Percentiles rank a stretch among this genome's conserved stretches.
Evolutionary conservation across 2,329 filamentous ascomycete species (phyloP).

Genomic region (Tolypocladium guangdongense): DNA sequence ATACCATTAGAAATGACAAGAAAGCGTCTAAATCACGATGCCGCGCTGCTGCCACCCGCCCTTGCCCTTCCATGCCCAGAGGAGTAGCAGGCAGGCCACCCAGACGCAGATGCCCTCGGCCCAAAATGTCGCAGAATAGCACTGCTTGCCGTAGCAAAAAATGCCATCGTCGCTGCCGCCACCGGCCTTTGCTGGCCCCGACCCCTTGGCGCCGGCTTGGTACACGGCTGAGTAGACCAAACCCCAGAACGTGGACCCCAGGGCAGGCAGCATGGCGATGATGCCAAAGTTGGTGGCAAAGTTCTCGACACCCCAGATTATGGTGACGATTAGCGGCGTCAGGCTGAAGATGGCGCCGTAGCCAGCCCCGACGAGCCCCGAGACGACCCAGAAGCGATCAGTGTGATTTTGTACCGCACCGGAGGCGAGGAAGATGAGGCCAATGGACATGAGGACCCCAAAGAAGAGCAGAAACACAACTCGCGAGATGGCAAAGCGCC

Average conservation of each 20-base stretch:
- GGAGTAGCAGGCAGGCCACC: slow-evolving; percentile 60
- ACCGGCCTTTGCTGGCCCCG: slow-evolving; percentile 15
- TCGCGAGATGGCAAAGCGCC: slow-evolving; percentile 57
- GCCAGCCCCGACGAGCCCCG: slow-evolving; percentile 73
- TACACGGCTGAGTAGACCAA: slow-evolving; percentile 78
- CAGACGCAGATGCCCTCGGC: slow-evolving; percentile 73
- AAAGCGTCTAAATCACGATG: slow-evolving; percentile 45
- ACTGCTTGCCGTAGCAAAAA: slow-evolving; percentile 71
- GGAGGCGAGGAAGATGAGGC: slow-evolving; percentile 67
- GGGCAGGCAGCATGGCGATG: slow-evolving; percentile 80
- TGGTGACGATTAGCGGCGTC: slow-evolving; percentile 84
- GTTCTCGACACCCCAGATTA: slow-evolving; percentile 97
- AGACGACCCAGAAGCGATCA: slow-evolving; percentile 76
- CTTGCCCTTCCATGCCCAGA: slow-evolving; percentile 72
- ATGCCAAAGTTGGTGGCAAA: slow-evolving; percentile 98
- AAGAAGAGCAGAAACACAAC: slow-evolving; percentile 70
- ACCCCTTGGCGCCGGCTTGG: slow-evolving; percentile 49
- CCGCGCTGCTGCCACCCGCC: slow-evolving; percentile 67
- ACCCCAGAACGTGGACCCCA: slow-evolving; percentile 84
- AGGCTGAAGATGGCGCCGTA: slow-evolving; percentile 89
- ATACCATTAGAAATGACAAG: too few relatives aligned
- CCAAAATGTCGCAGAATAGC: slow-evolving; percentile 79
- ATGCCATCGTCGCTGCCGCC: slow-evolving; percentile 31
- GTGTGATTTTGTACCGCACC: slow-evolving; percentile 64
- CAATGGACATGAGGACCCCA: slow-evolving; percentile 60